phyloP scores from a whole-genome alignment of 192 early-diverging fungal genomes.

The Glomus cerebriforme region DNA sequence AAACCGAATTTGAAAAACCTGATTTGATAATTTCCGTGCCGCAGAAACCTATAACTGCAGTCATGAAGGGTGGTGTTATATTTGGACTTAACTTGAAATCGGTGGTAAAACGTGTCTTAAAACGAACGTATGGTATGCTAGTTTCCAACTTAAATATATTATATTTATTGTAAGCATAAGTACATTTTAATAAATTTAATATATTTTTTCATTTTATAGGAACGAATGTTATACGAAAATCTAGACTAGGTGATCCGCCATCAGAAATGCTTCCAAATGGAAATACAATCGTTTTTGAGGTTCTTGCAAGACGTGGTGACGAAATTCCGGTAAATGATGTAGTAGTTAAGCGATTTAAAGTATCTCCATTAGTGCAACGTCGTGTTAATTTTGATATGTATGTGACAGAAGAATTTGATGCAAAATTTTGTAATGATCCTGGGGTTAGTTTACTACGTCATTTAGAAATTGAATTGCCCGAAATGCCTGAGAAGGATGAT shows the following conservation, averaged over 20 bases:
- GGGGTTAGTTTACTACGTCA: not conserved
- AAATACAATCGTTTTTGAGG: not conserved
- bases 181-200: too few species aligned
- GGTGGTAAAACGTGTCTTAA: not conserved
- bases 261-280: not conserved
- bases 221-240: not conserved
- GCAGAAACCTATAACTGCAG: not conserved
- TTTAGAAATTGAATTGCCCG: not conserved
- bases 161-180: too few species aligned
- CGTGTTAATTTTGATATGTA: not conserved
- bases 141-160: too few species aligned
- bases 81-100: not conserved
- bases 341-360: not conserved
- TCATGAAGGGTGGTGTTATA: not conserved
- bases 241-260: not conserved
- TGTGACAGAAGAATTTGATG: not conserved
- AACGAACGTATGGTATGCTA: not conserved
- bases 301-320: not conserved
- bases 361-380: not conserved
- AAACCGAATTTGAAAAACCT: not conserved
- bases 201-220: not conserved
- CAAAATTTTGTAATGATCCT: not conserved
- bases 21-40: not conserved
- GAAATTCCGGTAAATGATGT: not conserved
- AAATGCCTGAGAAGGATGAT: not conserved